These are phyloP conservation scores for Rugonectria rugulosa DNA, from an alignment of 2,329 filamentous ascomycete species.

Conservation along the genomic window DNA sequence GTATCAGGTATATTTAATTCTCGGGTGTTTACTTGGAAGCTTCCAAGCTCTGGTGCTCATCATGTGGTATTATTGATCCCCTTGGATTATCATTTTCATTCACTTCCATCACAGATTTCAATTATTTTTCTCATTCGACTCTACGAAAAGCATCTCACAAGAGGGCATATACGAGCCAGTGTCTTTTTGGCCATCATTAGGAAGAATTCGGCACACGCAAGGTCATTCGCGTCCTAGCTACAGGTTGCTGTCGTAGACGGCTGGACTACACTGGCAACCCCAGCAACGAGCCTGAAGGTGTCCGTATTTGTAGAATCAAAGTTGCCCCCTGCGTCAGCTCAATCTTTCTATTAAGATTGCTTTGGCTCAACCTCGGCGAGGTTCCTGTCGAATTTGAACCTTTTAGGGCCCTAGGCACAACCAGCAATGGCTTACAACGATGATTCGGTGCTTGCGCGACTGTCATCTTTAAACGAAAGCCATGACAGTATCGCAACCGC, in stretches of 20 bases:
- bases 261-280: slow-evolving; percentile 39
- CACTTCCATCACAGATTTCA: slow-evolving; percentile 27
- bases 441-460: slow-evolving; percentile 92
- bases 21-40: slow-evolving; percentile 33
- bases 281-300: slow-evolving; percentile 33
- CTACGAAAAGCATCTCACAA: slow-evolving; percentile 25
- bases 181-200: slow-evolving; percentile 18
- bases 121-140: slow-evolving; percentile 27
- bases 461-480: slow-evolving; percentile 94
- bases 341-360: slow-evolving; percentile 9
- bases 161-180: slow-evolving; percentile 11
- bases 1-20: slow-evolving; percentile 33
- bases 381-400: background rate
- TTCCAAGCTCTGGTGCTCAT: slow-evolving; percentile 34
- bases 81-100: slow-evolving; percentile 33
- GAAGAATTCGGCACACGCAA: slow-evolving; percentile 25
- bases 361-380: slow-evolving; percentile 1
- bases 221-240: slow-evolving; percentile 31
- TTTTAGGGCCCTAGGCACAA: slow-evolving; percentile 1
- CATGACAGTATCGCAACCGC: slow-evolving; percentile 97
- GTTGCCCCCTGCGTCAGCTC: slow-evolving; percentile 17
- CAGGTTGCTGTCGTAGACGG: slow-evolving; percentile 41
- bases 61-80: slow-evolving; percentile 29
- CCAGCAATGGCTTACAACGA: slow-evolving; percentile 87
- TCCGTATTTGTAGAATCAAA: slow-evolving; percentile 36